phyloP scores from a whole-genome alignment of 139 green algal species.

The Mesotaenium endlicherianum region DNA sequence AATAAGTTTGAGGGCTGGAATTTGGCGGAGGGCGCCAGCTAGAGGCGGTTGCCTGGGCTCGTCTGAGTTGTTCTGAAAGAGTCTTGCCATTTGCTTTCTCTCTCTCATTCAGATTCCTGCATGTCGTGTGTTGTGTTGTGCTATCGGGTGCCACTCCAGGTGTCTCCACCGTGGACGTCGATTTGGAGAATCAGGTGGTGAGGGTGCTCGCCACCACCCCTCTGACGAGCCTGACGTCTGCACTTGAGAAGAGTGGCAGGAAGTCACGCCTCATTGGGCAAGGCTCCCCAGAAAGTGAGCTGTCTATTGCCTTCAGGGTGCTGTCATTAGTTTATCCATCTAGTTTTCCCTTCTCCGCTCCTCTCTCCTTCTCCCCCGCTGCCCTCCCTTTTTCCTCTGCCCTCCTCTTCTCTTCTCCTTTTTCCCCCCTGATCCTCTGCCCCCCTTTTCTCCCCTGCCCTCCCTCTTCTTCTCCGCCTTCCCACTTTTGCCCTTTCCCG shows the following conservation, averaged over 20 bases:
- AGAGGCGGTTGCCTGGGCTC: background rate
- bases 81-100: background rate
- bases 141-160: background rate
- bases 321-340: background rate
- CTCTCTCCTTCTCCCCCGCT: background rate
- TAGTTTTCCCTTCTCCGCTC: background rate
- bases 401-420: background rate
- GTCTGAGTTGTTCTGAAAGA: background rate
- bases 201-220: constrained; percentile 24
- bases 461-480: background rate
- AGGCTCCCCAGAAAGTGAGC: constrained; percentile 26
- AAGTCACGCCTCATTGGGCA: constrained; percentile 46
- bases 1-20: too few relatives aligned
- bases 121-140: background rate
- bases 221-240: constrained; percentile 4
- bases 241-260: constrained; percentile 28
- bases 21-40: background rate
- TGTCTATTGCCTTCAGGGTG: too few relatives aligned
- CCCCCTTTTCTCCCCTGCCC: background rate
- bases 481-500: background rate
- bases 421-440: background rate
- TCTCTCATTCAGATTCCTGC: background rate
- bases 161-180: constrained; percentile 28
- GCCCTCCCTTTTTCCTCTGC: background rate
- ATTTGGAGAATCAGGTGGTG: constrained; percentile 31